Base-by-base conservation (phyloP, 2,329 filamentous ascomycete species). In the Calycina herbarum region DNA sequence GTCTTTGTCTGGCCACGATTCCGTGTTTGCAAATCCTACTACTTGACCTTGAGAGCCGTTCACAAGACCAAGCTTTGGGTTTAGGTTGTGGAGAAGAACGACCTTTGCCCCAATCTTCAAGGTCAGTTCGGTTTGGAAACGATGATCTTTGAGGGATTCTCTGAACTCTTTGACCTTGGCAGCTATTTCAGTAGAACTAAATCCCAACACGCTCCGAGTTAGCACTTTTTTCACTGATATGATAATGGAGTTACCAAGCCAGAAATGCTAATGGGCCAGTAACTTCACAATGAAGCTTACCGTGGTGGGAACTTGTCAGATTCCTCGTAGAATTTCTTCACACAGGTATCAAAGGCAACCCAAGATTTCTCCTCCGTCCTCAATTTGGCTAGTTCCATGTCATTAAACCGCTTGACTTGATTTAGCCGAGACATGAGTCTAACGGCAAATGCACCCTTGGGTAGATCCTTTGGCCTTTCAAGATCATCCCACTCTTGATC, bases 41-140 rank as follows among this genome's bases (percentile, higher is more conserved):
- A 75, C 68, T 8, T 67, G 66, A 3, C 73, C 73, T 40, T 74
- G 72, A 0, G 73, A 70, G 3, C 73, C 73, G 31, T 75, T 75
- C 4, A 75, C 73, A 3, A 75, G 67, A 4, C 71, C 72, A 0
- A 20, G 11, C 10, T 67, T 59, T 1, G 13, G 57, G 17, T 67
- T 40, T 1, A 73, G 54, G 57, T 75, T 75, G 0, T 58, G 31
- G 6, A 74, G 59, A 6, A 75, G 65, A 8, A 75, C 70, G 8
- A 75, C 72, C 57, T 73, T 73, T 0, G 73, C 73, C 17, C 72
- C 71, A 31, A 70, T 33, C 56, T 74, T 75, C 10, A 75, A 29
- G 0, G 20, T 67, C 3, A 75, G 45, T 0, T 20, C 35, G 5
- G 58, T 56, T 2, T 64, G 64, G 15, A 74, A 69, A 11, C 69